A percentile compares a stretch with the other conserved stretches of the same genome.
Conservation (phyloP, 352 stramenopile genomes). For the Globisporangium viniferum region DNA sequence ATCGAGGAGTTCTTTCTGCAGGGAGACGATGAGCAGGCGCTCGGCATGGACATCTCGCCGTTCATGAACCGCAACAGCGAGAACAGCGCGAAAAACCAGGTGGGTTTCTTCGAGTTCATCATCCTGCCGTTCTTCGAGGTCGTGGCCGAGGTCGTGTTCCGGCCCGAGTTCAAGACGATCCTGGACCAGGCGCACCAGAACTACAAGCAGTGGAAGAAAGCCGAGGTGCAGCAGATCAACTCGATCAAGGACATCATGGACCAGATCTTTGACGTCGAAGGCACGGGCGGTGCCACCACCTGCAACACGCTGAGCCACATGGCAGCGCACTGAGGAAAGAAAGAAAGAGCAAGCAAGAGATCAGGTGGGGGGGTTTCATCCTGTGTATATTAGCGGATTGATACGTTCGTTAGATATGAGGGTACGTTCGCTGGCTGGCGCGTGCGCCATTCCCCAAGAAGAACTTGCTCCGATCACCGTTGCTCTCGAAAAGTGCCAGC, state of each 20-base stretch:
- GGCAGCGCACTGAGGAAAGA: background rate
- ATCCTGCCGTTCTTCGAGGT: constrained; percentile 80
- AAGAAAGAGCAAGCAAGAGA: background rate
- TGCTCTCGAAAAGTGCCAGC: constrained; percentile 66
- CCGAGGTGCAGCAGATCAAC: constrained; percentile 78
- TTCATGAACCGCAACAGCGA: constrained; percentile 91
- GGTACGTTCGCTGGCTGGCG: constrained; percentile 12
- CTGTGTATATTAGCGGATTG: background rate
- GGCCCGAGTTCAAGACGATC: constrained; percentile 73
- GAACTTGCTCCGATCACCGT: constrained; percentile 62
- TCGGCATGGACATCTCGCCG: constrained; percentile 86
- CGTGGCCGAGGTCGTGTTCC: constrained; percentile 72
- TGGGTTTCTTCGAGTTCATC: constrained; percentile 87
- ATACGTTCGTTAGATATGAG: constrained; percentile 19
- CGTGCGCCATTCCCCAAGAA: constrained; percentile 46
- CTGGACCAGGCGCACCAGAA: constrained; percentile 79
- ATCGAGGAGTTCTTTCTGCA: constrained; percentile 95
- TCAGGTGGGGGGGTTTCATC: background rate
- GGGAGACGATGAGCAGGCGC: constrained; percentile 90
- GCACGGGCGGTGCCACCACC: background rate
- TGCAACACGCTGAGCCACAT: constrained; percentile 2
- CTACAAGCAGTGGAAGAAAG: constrained; percentile 83
- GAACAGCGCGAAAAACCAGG: constrained; percentile 84
- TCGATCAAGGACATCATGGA: constrained; percentile 84
- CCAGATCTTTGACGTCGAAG: constrained; percentile 60